Percentiles rank a stretch among this genome's conserved stretches.
phyloP scores from a whole-genome alignment of 2,329 filamentous ascomycete genomes.

The Penicillium corylophilum region DNA sequence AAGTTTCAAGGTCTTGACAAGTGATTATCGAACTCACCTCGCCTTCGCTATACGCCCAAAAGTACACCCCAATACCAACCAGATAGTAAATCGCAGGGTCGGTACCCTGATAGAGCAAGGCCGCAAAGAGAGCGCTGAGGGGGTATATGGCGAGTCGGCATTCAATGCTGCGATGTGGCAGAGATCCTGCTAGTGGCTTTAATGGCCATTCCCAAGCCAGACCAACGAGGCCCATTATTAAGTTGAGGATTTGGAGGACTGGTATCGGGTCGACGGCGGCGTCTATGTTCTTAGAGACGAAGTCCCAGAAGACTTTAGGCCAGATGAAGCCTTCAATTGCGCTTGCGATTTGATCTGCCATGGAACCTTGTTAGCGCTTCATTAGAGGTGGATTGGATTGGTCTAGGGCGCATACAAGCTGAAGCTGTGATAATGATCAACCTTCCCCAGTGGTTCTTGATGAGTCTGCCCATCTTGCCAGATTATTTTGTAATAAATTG shows the following conservation, averaged over 20 bases:
- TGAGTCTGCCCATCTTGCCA: slow-evolving; percentile 81
- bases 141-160: slow-evolving; percentile 80
- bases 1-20: background rate
- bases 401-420: slow-evolving; percentile 56
- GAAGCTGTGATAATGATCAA: slow-evolving; percentile 88
- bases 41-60: slow-evolving; percentile 96
- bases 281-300: slow-evolving; percentile 86
- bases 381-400: background rate
- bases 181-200: slow-evolving; percentile 69
- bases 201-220: slow-evolving; percentile 92
- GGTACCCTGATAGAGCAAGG: slow-evolving; percentile 86
- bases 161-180: slow-evolving; percentile 84
- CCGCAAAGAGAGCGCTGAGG: slow-evolving; percentile 69
- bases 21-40: slow-evolving; percentile 63
- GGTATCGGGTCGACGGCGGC: slow-evolving; percentile 83
- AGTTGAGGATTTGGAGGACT: slow-evolving; percentile 83
- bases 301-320: slow-evolving; percentile 99
- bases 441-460: slow-evolving; percentile 99
- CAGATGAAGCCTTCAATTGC: slow-evolving; percentile 90
- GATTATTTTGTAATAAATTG: slow-evolving; percentile 1
- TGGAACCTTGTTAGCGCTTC: background rate
- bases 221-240: slow-evolving; percentile 74
- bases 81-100: slow-evolving; percentile 92
- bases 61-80: slow-evolving; percentile 81
- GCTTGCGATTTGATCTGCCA: slow-evolving; percentile 78